Evolutionary conservation across 1,139 yeast species (phyloP).

Genomic region (Candida sojae): DNA sequence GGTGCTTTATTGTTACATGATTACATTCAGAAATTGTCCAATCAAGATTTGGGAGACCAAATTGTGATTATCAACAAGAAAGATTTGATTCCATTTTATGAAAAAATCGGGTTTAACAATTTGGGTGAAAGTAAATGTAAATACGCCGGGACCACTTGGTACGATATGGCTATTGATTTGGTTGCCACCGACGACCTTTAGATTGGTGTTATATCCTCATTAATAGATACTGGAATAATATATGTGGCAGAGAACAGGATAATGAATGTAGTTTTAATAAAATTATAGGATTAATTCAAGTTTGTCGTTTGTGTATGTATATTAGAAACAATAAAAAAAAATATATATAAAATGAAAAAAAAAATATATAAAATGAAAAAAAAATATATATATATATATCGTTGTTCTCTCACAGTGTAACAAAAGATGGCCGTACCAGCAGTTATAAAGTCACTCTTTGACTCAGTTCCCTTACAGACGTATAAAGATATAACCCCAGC

Average conservation of each 20-base stretch:
- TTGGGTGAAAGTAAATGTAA: conserved; percentile 61
- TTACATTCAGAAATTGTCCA: conserved; percentile 84
- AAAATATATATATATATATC: too few relatives aligned
- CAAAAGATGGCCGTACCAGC: conserved; percentile 34
- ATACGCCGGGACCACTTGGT: conserved; percentile 66
- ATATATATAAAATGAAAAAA: neutral
- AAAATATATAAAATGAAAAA: neutral
- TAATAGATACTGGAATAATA: neutral
- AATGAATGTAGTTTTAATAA: neutral
- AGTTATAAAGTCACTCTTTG: conserved; percentile 45
- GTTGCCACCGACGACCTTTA: conserved; percentile 56
- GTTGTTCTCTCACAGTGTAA: neutral
- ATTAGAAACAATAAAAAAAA: conserved; percentile 1
- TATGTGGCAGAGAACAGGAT: neutral
- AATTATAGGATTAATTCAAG: neutral
- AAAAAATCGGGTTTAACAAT: conserved; percentile 72
- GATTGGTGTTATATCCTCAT: neutral
- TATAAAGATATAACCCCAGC: conserved; percentile 30
- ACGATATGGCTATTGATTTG: conserved; percentile 63
- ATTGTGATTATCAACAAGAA: conserved; percentile 76
- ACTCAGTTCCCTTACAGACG: conserved; percentile 47
- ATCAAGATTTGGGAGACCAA: conserved; percentile 82
- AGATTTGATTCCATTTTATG: conserved; percentile 71
- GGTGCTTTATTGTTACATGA: conserved; percentile 86
- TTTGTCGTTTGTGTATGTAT: neutral